Evolutionary conservation across 306 rosid species (phyloP).

Genomic region (Malus sylvestris): DNA sequence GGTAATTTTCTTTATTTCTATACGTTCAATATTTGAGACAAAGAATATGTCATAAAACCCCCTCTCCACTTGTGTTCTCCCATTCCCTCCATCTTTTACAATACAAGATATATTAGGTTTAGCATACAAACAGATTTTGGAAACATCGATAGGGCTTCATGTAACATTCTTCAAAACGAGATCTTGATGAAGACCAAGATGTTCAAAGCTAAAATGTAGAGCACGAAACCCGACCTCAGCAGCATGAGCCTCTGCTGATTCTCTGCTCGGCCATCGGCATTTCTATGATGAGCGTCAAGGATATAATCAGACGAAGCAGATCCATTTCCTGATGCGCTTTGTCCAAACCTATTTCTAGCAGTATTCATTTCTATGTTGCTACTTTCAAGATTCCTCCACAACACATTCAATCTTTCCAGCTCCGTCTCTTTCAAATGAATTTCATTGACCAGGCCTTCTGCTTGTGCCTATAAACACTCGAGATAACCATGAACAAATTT

Average conservation of each 20-base stretch:
- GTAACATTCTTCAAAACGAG: constrained; percentile 41
- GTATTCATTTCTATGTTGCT: constrained; percentile 37
- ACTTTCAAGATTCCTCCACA: constrained; percentile 44
- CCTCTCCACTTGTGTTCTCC: background rate
- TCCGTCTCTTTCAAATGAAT: constrained; percentile 77
- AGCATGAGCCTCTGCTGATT: constrained; percentile 79
- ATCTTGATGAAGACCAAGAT: constrained; percentile 73
- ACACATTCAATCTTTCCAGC: constrained; percentile 65
- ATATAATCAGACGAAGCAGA: constrained; percentile 45
- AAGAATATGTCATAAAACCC: background rate
- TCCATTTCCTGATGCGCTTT: constrained; percentile 47
- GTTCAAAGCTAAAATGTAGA: constrained; percentile 73
- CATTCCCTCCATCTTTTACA: background rate
- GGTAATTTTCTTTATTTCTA: background rate
- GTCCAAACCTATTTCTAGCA: constrained; percentile 60
- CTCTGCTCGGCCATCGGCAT: constrained; percentile 57
- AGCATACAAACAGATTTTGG: background rate
- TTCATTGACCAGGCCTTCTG: constrained; percentile 71
- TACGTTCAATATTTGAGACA: background rate
- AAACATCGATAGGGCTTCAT: background rate
- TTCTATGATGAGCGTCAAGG: constrained; percentile 50
- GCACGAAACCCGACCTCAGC: constrained; percentile 80
- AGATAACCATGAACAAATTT: constrained; percentile 5
- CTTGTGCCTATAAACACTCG: constrained; percentile 61
- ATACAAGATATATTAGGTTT: background rate